These are phyloP conservation scores for Nakazawaea ambrosiae DNA, from an alignment of 805 yeast species.

Conservation along the genomic window DNA sequence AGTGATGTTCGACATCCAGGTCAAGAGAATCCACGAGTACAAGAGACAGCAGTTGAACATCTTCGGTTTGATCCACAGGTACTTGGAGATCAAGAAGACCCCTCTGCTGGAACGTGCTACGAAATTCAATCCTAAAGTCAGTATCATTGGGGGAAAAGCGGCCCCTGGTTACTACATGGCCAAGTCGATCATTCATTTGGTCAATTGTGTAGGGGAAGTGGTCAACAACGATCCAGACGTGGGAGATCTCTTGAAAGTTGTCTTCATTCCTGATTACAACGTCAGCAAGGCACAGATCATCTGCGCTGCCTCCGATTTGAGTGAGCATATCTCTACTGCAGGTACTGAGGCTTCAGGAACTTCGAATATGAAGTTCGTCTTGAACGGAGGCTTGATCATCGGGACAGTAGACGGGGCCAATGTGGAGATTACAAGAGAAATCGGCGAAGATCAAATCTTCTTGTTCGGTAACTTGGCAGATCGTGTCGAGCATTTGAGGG, in stretches of 20 bases:
- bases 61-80: conserved; percentile 82
- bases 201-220: conserved; percentile 75
- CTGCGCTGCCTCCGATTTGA: conserved; percentile 82
- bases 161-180: conserved; percentile 99
- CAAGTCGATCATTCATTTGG: conserved; percentile 78
- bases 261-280: conserved; percentile 86
- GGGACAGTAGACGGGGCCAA: conserved; percentile 98
- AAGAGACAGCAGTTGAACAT: conserved; percentile 92
- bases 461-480: conserved; percentile 88
- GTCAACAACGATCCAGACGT: conserved; percentile 73
- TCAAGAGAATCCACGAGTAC: conserved; percentile 91
- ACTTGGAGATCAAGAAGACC: conserved; percentile 66
- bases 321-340: conserved; percentile 93
- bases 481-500: conserved; percentile 80
- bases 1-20: conserved; percentile 85
- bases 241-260: conserved; percentile 74
- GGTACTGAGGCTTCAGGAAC: conserved; percentile 98
- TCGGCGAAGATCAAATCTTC: conserved; percentile 90
- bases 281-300: conserved; percentile 92
- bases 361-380: conserved; percentile 90
- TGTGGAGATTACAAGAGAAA: conserved; percentile 88
- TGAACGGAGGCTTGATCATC: conserved; percentile 88
- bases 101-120: conserved; percentile 52
- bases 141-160: conserved; percentile 88
- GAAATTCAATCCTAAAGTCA: conserved; percentile 66